phyloP scores from a whole-genome alignment of 495 filamentous ascomycete genomes.

The Penicillium flavigenum region DNA sequence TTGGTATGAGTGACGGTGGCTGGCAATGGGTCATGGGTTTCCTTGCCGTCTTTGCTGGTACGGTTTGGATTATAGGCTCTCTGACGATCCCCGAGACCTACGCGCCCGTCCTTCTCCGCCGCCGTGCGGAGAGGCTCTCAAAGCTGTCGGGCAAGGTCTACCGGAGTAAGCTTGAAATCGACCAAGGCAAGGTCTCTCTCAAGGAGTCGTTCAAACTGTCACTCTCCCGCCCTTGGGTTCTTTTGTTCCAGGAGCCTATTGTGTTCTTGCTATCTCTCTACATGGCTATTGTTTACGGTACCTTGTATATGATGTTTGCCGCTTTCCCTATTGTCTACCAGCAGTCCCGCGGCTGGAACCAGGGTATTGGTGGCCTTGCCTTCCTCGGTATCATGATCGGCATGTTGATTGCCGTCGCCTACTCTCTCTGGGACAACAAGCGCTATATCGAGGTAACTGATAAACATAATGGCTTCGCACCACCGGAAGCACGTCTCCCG shows the following conservation, averaged over 20 bases:
- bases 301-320: slow-evolving; percentile 82
- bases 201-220: slow-evolving; percentile 44
- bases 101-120: slow-evolving; percentile 56
- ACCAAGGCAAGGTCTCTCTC: slow-evolving; percentile 41
- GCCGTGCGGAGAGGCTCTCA: slow-evolving; percentile 52
- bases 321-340: slow-evolving; percentile 79
- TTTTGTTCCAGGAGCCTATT: slow-evolving; percentile 57
- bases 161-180: slow-evolving; percentile 45
- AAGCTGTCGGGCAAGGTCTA: slow-evolving; percentile 59
- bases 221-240: slow-evolving; percentile 50
- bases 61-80: slow-evolving; percentile 54
- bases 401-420: slow-evolving; percentile 64
- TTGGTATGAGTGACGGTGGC: slow-evolving; percentile 61
- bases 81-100: slow-evolving; percentile 62
- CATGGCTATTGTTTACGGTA: slow-evolving; percentile 72
- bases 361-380: slow-evolving; percentile 69
- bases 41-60: slow-evolving; percentile 49
- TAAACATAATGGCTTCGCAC: slow-evolving; percentile 40
- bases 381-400: slow-evolving; percentile 82
- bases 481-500: slow-evolving; percentile 51
- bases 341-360: slow-evolving; percentile 68
- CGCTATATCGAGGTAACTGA: slow-evolving; percentile 43
- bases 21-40: slow-evolving; percentile 63
- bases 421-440: slow-evolving; percentile 51
- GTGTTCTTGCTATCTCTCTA: slow-evolving; percentile 67